phyloP scores from a whole-genome alignment of 441 rosid species.

The Bruguiera hainesii region DNA sequence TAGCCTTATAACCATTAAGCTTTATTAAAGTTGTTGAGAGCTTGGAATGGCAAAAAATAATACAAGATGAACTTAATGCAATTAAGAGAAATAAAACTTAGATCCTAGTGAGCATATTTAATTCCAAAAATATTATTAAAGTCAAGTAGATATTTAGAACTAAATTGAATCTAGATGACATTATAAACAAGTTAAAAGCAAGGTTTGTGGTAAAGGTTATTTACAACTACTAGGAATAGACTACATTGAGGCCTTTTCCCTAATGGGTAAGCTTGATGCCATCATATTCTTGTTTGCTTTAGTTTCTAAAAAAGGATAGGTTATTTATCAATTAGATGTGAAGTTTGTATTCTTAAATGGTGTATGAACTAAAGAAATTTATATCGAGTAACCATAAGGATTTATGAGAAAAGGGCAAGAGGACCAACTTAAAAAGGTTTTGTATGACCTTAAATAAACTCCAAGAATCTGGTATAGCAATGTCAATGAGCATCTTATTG shows the following conservation, averaged over 20 bases:
- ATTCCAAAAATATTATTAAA: too few species aligned
- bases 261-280: neutral
- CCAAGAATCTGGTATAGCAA: neutral
- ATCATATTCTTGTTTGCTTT: neutral
- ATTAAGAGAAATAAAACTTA: neutral
- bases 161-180: too few species aligned
- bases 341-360: neutral
- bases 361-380: neutral
- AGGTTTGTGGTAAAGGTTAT: neutral
- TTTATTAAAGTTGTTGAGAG: neutral
- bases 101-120: neutral
- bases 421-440: neutral
- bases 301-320: neutral
- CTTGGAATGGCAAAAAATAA: neutral
- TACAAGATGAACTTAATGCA: too few species aligned
- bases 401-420: neutral
- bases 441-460: neutral
- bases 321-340: neutral
- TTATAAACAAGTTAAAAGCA: too few species aligned
- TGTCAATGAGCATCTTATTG: neutral
- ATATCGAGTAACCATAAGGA: neutral
- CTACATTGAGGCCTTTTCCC: neutral
- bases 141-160: too few species aligned
- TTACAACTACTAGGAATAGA: neutral
- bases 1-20: accelerated